Conservation (phyloP, 345 rosid genomes). For the Gossypium sturtianum region DNA sequence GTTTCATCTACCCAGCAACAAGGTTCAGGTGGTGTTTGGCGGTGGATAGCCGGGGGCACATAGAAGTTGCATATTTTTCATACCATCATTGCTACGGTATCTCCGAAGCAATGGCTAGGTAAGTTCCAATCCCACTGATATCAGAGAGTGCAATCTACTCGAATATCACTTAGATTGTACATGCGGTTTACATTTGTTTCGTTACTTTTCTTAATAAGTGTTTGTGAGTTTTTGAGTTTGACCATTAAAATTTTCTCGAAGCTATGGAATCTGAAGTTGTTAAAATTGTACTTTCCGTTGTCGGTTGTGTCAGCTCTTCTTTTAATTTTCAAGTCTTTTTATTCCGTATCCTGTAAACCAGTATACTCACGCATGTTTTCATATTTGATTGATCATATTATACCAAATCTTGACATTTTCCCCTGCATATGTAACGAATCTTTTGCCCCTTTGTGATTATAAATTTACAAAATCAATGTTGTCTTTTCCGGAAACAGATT, state of each 20-base stretch:
- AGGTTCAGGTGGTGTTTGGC: constrained; percentile 83
- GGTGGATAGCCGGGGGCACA: constrained; percentile 56
- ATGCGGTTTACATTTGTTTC: not conserved
- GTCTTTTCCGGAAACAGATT: not conserved
- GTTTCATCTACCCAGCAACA: constrained; percentile 44
- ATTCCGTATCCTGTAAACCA: not conserved
- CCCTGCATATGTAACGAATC: not conserved
- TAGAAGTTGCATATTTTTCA: constrained; percentile 15
- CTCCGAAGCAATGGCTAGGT: not conserved
- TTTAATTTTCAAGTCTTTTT: not conserved
- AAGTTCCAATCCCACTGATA: not conserved
- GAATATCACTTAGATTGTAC: not conserved
- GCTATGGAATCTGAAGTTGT: not conserved
- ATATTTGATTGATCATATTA: too few relatives aligned
- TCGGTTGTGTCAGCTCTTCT: not conserved
- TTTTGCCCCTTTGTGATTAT: not conserved
- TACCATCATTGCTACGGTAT: not conserved
- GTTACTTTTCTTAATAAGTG: not conserved
- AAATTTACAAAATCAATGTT: not conserved
- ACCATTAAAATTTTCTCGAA: not conserved
- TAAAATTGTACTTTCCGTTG: not conserved
- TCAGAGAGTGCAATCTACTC: not conserved
- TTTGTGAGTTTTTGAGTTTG: not conserved
- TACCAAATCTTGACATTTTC: too few relatives aligned
- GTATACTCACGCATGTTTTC: too few relatives aligned